These are phyloP conservation scores for Gleditsia sinensis DNA, from an alignment of 306 rosid genomes.

Conservation along the genomic window DNA sequence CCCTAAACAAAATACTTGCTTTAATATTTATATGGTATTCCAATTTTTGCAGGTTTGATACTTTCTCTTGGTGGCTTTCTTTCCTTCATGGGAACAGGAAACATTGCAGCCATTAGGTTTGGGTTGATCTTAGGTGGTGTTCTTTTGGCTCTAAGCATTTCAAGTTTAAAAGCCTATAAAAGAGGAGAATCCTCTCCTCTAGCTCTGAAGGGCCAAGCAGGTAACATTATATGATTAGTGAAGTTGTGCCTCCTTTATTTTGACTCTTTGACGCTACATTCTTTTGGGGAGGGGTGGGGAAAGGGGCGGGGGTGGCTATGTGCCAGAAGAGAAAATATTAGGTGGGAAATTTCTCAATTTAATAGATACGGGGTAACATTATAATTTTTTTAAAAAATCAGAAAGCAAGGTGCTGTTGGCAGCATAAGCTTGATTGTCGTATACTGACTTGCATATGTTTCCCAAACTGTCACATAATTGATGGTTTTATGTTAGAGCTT, in stretches of 20 bases:
- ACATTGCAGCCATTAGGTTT: constrained; percentile 76
- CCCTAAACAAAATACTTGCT: neutral
- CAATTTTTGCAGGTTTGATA: constrained; percentile 65
- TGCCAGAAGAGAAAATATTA: neutral
- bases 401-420: too few relatives aligned
- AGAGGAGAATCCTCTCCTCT: constrained; percentile 61
- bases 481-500: neutral
- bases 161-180: constrained; percentile 67
- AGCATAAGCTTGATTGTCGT: neutral
- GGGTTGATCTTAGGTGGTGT: constrained; percentile 87
- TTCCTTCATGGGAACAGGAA: constrained; percentile 86
- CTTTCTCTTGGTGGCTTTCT: constrained; percentile 92
- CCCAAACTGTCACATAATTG: constrained; percentile 3
- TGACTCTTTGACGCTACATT: too few relatives aligned
- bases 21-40: constrained; percentile 34
- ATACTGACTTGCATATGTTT: constrained; percentile 18
- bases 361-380: neutral
- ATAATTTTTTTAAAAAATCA: neutral
- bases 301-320: too few relatives aligned
- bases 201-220: constrained; percentile 85
- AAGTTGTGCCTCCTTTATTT: too few relatives aligned
- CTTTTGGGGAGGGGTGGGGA: too few relatives aligned
- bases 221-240: constrained; percentile 56
- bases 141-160: constrained; percentile 71
- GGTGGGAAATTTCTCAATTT: neutral